Evolutionary conservation across 2,329 filamentous ascomycete genomes (phyloP).

Genomic region (Meredithiella fracta): DNA sequence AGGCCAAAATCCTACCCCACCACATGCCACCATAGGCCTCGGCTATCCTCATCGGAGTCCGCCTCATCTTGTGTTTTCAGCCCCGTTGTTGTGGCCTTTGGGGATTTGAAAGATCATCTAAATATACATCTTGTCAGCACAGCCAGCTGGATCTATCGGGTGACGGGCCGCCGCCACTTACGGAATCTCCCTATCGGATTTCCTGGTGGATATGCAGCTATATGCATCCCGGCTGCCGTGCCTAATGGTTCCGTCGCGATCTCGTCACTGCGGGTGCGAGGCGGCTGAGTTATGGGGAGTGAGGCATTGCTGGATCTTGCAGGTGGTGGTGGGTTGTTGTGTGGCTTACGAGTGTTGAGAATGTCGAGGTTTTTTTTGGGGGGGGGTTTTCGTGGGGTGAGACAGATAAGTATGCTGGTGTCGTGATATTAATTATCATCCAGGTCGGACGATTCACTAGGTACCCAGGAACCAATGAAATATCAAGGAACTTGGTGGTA

Average conservation of each 20-base stretch:
- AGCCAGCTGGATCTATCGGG: too few relatives aligned
- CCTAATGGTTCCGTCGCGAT: not conserved
- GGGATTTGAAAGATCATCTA: too few relatives aligned
- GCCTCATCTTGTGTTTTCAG: not conserved
- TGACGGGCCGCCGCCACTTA: too few relatives aligned
- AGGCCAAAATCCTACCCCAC: not conserved
- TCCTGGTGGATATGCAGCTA: not conserved
- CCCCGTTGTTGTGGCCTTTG: not conserved
- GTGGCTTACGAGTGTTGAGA: not conserved
- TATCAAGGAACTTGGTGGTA: too few relatives aligned
- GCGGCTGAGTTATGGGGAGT: not conserved
- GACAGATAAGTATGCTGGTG: not conserved
- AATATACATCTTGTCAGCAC: too few relatives aligned
- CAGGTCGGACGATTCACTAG: too few relatives aligned
- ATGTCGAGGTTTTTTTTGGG: not conserved
- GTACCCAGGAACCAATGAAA: too few relatives aligned
- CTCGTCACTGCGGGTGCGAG: too few relatives aligned
- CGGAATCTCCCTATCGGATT: too few relatives aligned
- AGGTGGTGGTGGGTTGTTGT: not conserved
- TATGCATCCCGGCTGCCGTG: not conserved
- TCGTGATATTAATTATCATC: too few relatives aligned
- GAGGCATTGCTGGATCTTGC: not conserved
- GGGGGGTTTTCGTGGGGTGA: not conserved
- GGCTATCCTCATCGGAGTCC: not conserved
- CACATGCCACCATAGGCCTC: not conserved